A percentile compares a stretch with the other conserved stretches of the same genome.
phyloP scores from a whole-genome alignment of 2,329 filamentous ascomycete genomes.

The Botrytis porri region DNA sequence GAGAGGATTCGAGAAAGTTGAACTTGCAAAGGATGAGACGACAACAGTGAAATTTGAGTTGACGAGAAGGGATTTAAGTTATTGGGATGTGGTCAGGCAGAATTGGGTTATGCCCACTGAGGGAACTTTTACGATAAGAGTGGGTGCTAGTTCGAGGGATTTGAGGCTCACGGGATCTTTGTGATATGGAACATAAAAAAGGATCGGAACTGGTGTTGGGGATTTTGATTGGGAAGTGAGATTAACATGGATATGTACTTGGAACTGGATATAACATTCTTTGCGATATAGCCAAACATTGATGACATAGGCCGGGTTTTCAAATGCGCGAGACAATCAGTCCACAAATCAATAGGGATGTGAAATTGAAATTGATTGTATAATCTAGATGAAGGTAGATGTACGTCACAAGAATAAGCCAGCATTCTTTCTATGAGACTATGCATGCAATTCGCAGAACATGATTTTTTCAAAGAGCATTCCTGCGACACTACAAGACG shows the following conservation, averaged over 20 bases:
- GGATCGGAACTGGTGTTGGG: neutral
- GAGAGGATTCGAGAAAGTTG: slow-evolving; percentile 67
- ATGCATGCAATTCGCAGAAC: no score
- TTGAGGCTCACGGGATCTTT: slow-evolving; percentile 32
- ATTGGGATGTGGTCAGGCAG: slow-evolving; percentile 59
- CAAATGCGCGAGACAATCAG: neutral
- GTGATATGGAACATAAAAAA: slow-evolving; percentile 1
- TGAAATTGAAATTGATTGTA: no score
- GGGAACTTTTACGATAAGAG: slow-evolving; percentile 43
- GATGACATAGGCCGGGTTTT: no score
- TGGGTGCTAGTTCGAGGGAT: slow-evolving; percentile 43
- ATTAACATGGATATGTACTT: neutral
- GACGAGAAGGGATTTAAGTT: slow-evolving; percentile 58
- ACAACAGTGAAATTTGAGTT: slow-evolving; percentile 51
- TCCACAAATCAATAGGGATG: no score
- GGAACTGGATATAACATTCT: neutral
- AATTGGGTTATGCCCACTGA: slow-evolving; percentile 62
- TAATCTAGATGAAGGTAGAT: no score
- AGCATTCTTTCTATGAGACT: no score
- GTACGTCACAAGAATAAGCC: no score
- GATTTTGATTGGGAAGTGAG: neutral
- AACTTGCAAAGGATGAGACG: slow-evolving; percentile 47
- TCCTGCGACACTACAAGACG: no score
- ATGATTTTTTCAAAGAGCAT: no score
- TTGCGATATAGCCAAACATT: neutral